Evolutionary conservation across 2,329 filamentous ascomycete genomes (phyloP).

Genomic region (Zymoseptoria ardabiliae): DNA sequence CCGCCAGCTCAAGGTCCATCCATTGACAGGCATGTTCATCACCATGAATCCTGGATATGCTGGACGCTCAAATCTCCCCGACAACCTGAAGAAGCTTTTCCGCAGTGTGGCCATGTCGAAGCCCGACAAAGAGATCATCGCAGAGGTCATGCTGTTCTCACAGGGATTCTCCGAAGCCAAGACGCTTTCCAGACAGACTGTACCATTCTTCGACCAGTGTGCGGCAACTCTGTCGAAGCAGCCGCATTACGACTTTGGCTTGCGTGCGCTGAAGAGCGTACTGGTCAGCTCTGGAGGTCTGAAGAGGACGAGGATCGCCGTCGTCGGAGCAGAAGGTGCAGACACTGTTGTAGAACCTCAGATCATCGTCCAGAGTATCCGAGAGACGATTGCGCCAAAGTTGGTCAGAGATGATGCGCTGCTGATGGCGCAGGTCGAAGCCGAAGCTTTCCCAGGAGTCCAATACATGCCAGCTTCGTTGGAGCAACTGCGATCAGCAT

Average conservation of each 20-base stretch:
- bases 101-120: conserved; percentile 99
- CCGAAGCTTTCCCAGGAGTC: conserved; percentile 82
- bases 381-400: conserved; percentile 97
- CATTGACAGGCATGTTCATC: conserved; percentile 97
- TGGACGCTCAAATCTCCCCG: conserved; percentile 91
- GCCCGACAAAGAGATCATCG: conserved; percentile 98
- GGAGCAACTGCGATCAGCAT: conserved; percentile 68
- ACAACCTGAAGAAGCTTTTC: conserved; percentile 99
- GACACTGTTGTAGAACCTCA: conserved; percentile 80
- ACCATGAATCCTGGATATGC: conserved; percentile 99
- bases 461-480: conserved; percentile 87
- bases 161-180: conserved; percentile 98
- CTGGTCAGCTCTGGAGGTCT: conserved; percentile 94
- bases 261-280: conserved; percentile 96
- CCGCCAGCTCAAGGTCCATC: conserved; percentile 79
- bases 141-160: conserved; percentile 99
- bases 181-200: conserved; percentile 84
- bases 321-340: conserved; percentile 45
- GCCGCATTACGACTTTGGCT: conserved; percentile 96
- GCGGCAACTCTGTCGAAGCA: conserved; percentile 78
- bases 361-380: conserved; percentile 96
- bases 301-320: conserved; percentile 72
- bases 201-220: conserved; percentile 97
- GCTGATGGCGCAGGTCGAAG: conserved; percentile 77
- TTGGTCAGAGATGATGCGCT: conserved; percentile 88